These are phyloP conservation scores for Mrakia hoshinonis DNA, from an alignment of 768 basidiomycete genomes.

Conservation along the genomic window DNA sequence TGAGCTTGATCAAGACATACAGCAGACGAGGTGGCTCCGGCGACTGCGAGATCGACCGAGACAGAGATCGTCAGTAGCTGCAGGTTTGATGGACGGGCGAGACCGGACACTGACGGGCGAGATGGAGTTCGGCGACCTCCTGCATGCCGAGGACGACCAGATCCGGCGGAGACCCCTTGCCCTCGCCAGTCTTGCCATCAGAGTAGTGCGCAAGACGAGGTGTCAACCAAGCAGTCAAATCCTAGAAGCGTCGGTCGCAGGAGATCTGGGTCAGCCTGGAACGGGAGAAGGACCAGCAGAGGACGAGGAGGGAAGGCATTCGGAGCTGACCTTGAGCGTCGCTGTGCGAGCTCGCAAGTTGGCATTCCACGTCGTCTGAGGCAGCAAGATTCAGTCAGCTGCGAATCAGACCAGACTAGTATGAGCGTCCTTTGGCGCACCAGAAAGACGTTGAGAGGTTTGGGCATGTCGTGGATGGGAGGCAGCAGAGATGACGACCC, in stretches of 20 bases:
- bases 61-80: not conserved
- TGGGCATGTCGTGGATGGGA: conserved; percentile 2
- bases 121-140: conserved; percentile 80
- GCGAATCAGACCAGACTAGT: no score
- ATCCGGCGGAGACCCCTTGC: conserved; percentile 53
- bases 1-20: conserved; percentile 59
- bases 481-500: not conserved
- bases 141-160: conserved; percentile 88
- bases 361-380: conserved; percentile 15
- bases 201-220: conserved; percentile 56
- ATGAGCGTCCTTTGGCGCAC: not conserved
- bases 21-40: conserved; percentile 59
- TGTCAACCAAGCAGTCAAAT: conserved; percentile 83
- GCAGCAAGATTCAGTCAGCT: not conserved
- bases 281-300: not conserved
- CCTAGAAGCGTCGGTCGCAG: conserved; percentile 56
- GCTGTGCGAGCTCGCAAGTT: conserved; percentile 9
- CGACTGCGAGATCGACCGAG: conserved; percentile 59
- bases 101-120: conserved; percentile 55
- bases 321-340: conserved; percentile 2
- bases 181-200: not conserved
- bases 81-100: not conserved
- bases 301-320: not conserved
- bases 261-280: not conserved
- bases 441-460: conserved; percentile 12